Percentiles rank a stretch among this genome's conserved stretches.
Conservation (phyloP, 2,329 filamentous ascomycete genomes). For the Raffaelea deltoideospora region DNA sequence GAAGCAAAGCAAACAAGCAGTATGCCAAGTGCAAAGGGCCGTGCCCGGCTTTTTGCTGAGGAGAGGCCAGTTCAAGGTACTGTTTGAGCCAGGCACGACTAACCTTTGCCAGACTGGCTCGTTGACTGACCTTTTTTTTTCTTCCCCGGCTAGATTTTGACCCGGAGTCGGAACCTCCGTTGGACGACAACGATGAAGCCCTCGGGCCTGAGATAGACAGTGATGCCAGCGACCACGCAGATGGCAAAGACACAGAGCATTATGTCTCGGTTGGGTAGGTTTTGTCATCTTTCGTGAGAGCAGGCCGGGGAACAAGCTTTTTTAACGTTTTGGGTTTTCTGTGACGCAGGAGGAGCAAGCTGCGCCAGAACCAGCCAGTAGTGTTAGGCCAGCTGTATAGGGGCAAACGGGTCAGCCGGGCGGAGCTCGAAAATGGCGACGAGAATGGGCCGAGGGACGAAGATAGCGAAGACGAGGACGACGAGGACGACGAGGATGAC, state of each 20-base stretch:
- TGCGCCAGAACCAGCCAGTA: slow-evolving; percentile 56
- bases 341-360: slow-evolving; percentile 60
- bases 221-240: slow-evolving; percentile 29
- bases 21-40: slow-evolving; percentile 37
- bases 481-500: slow-evolving; percentile 30
- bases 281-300: slow-evolving; percentile 5
- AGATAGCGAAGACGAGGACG: slow-evolving; percentile 41
- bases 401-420: slow-evolving; percentile 59
- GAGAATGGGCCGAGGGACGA: slow-evolving; percentile 36
- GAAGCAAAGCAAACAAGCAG: slow-evolving; percentile 9
- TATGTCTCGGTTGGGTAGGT: slow-evolving; percentile 61
- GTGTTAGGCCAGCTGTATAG: slow-evolving; percentile 66
- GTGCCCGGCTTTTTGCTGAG: slow-evolving; percentile 46
- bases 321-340: neutral
- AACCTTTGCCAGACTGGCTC: no score
- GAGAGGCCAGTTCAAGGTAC: slow-evolving; percentile 48
- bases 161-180: slow-evolving; percentile 51
- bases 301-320: no score
- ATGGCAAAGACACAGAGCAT: slow-evolving; percentile 62
- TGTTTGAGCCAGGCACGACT: no score
- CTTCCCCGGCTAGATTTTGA: slow-evolving; percentile 62
- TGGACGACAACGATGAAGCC: slow-evolving; percentile 38
- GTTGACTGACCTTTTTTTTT: neutral
- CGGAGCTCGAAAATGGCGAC: slow-evolving; percentile 44
- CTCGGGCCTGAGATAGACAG: slow-evolving; percentile 36